These are phyloP conservation scores for Camellia oleifera DNA, from an alignment of 179 eudicot species.

Conservation along the genomic window DNA sequence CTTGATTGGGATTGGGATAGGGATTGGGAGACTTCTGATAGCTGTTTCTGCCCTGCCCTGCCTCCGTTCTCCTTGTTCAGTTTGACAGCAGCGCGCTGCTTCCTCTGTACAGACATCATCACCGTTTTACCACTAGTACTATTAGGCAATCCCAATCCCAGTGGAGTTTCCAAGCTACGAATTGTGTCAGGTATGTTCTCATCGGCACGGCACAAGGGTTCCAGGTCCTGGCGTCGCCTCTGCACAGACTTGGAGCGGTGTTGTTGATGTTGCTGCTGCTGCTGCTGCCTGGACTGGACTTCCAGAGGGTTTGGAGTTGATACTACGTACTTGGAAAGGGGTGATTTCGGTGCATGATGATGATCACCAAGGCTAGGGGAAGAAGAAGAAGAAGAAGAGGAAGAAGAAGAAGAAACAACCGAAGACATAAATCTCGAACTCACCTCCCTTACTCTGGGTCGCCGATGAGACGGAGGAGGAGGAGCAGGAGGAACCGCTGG, in stretches of 20 bases:
- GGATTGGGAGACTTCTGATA: neutral
- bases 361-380: conserved; percentile 2
- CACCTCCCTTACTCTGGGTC: conserved; percentile 78
- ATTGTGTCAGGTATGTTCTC: conserved; percentile 46
- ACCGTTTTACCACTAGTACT: neutral
- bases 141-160: neutral
- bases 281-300: conserved; percentile 15
- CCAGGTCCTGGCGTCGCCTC: conserved; percentile 29
- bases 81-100: conserved; percentile 28
- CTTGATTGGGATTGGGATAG: neutral
- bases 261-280: conserved; percentile 19
- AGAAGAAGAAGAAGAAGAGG: conserved; percentile 22
- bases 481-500: conserved; percentile 17
- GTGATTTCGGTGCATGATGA: conserved; percentile 22
- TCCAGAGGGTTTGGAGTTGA: conserved; percentile 36
- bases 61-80: conserved; percentile 40
- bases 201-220: conserved; percentile 17
- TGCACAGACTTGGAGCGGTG: conserved; percentile 47
- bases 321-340: conserved; percentile 20
- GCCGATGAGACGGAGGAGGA: conserved; percentile 48
- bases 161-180: conserved; percentile 42
- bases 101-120: conserved; percentile 8
- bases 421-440: conserved; percentile 86
- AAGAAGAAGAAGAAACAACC: conserved; percentile 23
- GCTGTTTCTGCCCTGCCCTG: conserved; percentile 11